Conservation (phyloP, 2,329 filamentous ascomycete genomes). For the Aspergillus intermedius region DNA sequence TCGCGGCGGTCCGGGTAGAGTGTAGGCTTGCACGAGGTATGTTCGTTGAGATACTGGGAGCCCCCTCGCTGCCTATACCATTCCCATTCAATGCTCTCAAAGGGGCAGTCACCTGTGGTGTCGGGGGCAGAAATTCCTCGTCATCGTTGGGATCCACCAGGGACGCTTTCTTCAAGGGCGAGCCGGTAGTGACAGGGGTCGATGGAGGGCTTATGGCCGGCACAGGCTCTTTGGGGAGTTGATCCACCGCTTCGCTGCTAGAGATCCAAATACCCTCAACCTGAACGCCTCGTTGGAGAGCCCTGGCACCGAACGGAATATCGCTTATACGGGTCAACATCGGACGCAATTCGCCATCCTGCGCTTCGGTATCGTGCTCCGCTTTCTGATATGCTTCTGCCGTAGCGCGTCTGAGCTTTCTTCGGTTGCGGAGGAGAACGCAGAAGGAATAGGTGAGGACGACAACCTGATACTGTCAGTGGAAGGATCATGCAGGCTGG, state of each 20-base stretch:
- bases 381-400: slow-evolving; percentile 61
- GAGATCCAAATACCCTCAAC: slow-evolving; percentile 81
- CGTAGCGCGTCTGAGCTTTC: slow-evolving; percentile 55
- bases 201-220: slow-evolving; percentile 2
- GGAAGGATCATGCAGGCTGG: not conserved
- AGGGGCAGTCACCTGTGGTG: not conserved
- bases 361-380: slow-evolving; percentile 39
- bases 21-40: slow-evolving; percentile 3
- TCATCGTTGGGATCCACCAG: not conserved
- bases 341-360: slow-evolving; percentile 47
- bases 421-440: slow-evolving; percentile 55
- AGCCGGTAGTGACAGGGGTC: slow-evolving; percentile 5
- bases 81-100: slow-evolving; percentile 1
- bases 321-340: slow-evolving; percentile 51
- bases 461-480: slow-evolving; percentile 41
- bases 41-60: slow-evolving; percentile 4
- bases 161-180: not conserved
- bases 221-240: slow-evolving; percentile 15
- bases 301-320: slow-evolving; percentile 79
- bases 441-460: slow-evolving; percentile 63
- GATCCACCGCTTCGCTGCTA: slow-evolving; percentile 35
- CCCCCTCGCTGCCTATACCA: not conserved
- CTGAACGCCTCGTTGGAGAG: slow-evolving; percentile 74
- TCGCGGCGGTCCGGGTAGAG: slow-evolving; percentile 1
- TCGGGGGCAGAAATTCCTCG: not conserved